These are phyloP conservation scores for Lachancea mirantina DNA, from an alignment of 805 yeast genomes.

Conservation along the genomic window DNA sequence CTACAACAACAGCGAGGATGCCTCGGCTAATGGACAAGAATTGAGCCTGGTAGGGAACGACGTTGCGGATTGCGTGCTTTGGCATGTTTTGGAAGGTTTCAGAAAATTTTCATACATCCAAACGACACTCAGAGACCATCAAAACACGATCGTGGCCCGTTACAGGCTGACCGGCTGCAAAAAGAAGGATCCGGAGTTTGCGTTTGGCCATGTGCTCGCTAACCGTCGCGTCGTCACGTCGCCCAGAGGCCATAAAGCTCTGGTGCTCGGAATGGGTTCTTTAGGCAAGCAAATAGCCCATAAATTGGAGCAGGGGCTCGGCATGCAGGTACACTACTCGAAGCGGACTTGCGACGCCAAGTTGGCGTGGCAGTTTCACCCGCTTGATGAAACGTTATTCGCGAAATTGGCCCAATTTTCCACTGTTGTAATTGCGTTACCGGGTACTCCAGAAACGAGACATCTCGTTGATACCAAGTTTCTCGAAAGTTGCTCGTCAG, in stretches of 20 bases:
- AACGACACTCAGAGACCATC: constrained; percentile 23
- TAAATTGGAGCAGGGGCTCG: constrained; percentile 41
- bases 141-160: constrained; percentile 39
- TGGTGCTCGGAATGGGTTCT: constrained; percentile 54
- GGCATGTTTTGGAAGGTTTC: constrained; percentile 48
- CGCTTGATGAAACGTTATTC: constrained; percentile 29
- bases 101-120: constrained; percentile 41
- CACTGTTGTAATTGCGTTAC: constrained; percentile 49
- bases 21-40: not conserved
- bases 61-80: constrained; percentile 58
- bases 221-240: constrained; percentile 33
- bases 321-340: constrained; percentile 53
- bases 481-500: constrained; percentile 26
- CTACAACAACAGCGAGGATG: constrained; percentile 35
- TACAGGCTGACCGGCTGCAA: constrained; percentile 23
- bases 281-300: constrained; percentile 51
- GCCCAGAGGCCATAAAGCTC: constrained; percentile 46
- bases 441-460: constrained; percentile 46
- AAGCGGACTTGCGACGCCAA: constrained; percentile 36
- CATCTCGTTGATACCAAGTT: constrained; percentile 41
- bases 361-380: constrained; percentile 32
- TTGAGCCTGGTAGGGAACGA: constrained; percentile 47
- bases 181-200: constrained; percentile 28
- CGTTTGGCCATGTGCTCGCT: constrained; percentile 34
- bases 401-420: constrained; percentile 38